A percentile compares a stretch with the other conserved stretches of the same genome.
Evolutionary conservation across 345 rosid genomes (phyloP).

Genomic region (Moricandia arvensis): DNA sequence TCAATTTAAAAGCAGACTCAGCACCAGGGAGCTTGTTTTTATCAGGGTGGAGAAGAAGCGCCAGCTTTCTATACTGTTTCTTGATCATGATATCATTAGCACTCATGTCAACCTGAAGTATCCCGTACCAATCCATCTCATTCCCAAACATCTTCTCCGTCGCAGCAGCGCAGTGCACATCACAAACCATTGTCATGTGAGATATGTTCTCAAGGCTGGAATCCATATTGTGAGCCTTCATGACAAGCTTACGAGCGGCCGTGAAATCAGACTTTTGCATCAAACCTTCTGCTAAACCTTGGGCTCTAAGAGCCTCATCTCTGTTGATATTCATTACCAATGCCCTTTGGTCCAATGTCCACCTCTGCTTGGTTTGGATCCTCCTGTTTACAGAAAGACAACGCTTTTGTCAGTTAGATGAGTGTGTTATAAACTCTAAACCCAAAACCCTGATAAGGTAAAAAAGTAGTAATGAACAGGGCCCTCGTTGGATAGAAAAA

Average conservation of each 20-base stretch:
- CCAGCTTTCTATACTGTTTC: slow-evolving; percentile 85
- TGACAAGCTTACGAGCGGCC: slow-evolving; percentile 61
- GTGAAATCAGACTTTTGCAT: slow-evolving; percentile 62
- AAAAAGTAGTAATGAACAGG: background rate
- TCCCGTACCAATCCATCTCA: slow-evolving; percentile 91
- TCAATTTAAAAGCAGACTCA: slow-evolving; percentile 87
- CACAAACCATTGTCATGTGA: slow-evolving; percentile 80
- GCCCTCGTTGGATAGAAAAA: background rate
- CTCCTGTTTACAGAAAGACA: slow-evolving; percentile 9
- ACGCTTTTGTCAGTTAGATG: background rate
- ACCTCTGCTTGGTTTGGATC: background rate
- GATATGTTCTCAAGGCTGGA: slow-evolving; percentile 61
- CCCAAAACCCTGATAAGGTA: background rate
- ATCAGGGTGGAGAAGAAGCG: slow-evolving; percentile 91
- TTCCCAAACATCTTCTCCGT: slow-evolving; percentile 52
- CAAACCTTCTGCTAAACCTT: slow-evolving; percentile 62
- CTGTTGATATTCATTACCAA: slow-evolving; percentile 70
- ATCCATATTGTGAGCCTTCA: slow-evolving; percentile 65
- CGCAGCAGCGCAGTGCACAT: slow-evolving; percentile 83
- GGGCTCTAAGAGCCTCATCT: slow-evolving; percentile 91
- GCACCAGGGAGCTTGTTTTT: slow-evolving; percentile 94
- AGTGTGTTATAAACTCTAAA: background rate
- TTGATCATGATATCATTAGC: slow-evolving; percentile 64
- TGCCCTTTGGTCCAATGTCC: background rate
- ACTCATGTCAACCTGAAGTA: slow-evolving; percentile 65